Evolutionary conservation across 2,329 filamentous ascomycete genomes (phyloP).

Genomic region (Cladosporium sp.): DNA sequence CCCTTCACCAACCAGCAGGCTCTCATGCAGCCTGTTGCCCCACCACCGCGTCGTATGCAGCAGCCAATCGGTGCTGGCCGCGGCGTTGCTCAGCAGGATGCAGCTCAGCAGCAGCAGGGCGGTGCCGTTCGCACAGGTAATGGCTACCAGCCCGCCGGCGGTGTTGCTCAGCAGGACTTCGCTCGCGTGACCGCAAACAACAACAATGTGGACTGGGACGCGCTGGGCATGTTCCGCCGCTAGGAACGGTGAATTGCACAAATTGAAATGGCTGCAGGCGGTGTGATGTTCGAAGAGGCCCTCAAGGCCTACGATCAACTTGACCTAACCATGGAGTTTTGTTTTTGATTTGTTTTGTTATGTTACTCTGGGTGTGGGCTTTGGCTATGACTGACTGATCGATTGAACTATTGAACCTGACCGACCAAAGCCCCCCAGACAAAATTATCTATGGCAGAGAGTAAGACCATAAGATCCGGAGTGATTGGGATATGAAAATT

Average conservation of each 20-base stretch:
- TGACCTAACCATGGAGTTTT: no score
- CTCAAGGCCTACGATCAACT: no score
- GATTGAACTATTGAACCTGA: background rate
- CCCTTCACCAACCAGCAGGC: background rate
- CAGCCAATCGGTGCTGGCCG: slow-evolving; percentile 7
- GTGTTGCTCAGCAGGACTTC: slow-evolving; percentile 6
- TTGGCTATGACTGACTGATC: no score
- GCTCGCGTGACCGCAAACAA: background rate
- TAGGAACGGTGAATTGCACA: background rate
- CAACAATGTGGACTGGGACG: slow-evolving; percentile 4
- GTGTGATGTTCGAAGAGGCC: background rate
- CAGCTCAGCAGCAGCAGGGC: background rate
- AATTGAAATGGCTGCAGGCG: no score
- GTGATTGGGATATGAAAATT: background rate
- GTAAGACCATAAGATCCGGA: slow-evolving; percentile 3
- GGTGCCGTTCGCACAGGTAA: background rate
- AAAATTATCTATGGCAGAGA: slow-evolving; percentile 2
- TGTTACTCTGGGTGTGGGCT: no score
- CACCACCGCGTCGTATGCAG: background rate
- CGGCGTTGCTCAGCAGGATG: background rate
- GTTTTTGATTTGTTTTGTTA: background rate
- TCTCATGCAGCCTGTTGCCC: background rate
- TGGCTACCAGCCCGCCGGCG: background rate
- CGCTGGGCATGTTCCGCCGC: slow-evolving; percentile 1
- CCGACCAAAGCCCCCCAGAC: background rate